Conservation (phyloP, 768 basidiomycete genomes). For the Cubamyces sp. region DNA sequence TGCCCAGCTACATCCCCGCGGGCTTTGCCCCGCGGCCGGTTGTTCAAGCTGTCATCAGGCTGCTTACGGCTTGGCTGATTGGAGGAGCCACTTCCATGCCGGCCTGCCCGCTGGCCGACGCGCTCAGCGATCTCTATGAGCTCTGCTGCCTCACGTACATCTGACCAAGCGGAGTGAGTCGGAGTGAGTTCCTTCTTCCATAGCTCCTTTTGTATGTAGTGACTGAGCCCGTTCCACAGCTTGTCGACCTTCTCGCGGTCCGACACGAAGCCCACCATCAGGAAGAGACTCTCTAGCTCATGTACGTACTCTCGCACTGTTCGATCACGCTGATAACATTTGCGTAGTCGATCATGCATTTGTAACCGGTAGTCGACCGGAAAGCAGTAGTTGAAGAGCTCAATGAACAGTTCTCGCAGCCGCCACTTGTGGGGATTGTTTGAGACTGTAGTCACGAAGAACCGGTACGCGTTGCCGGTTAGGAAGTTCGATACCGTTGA, state of each 20-base stretch:
- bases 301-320: slow-evolving; percentile 39
- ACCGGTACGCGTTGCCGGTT: slow-evolving; percentile 32
- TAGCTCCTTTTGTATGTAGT: slow-evolving; percentile 34
- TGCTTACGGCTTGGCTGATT: too few relatives aligned
- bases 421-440: slow-evolving; percentile 19
- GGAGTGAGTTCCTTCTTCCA: slow-evolving; percentile 37
- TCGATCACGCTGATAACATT: slow-evolving; percentile 31
- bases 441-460: slow-evolving; percentile 32
- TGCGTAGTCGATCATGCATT: slow-evolving; percentile 33
- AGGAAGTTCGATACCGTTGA: slow-evolving; percentile 24
- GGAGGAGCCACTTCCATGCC: not conserved
- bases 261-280: slow-evolving; percentile 37
- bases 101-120: not conserved
- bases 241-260: slow-evolving; percentile 36
- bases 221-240: slow-evolving; percentile 40
- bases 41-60: too few relatives aligned
- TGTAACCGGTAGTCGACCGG: slow-evolving; percentile 29
- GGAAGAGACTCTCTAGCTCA: slow-evolving; percentile 39
- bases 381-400: slow-evolving; percentile 33
- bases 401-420: slow-evolving; percentile 19
- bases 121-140: slow-evolving; percentile 36
- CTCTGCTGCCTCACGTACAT: slow-evolving; percentile 36
- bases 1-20: too few relatives aligned
- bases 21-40: too few relatives aligned
- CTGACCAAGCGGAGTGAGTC: slow-evolving; percentile 29